Conservation (phyloP, 2,329 filamentous ascomycete species). For the Didymella pinodella region DNA sequence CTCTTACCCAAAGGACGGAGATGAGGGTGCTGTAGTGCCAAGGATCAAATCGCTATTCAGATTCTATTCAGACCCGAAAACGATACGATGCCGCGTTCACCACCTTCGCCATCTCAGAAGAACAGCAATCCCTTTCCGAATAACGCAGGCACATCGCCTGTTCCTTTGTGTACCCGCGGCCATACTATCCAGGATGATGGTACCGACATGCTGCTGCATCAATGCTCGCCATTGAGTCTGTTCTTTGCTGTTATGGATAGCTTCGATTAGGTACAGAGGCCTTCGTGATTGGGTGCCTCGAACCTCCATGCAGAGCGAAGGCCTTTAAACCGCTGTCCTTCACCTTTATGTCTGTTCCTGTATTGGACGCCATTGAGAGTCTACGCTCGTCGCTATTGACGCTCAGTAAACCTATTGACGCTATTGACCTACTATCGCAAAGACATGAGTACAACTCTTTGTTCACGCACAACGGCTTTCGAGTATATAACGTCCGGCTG, state of each 20-base stretch:
- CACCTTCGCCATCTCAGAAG: slow-evolving; percentile 18
- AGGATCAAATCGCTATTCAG: slow-evolving; percentile 33
- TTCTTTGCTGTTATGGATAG: slow-evolving; percentile 12
- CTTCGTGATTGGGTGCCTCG: slow-evolving; percentile 9
- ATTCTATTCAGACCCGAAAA: slow-evolving; percentile 42
- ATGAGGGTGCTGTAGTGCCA: slow-evolving; percentile 23
- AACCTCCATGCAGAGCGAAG: slow-evolving; percentile 17
- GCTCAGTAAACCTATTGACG: slow-evolving; percentile 30
- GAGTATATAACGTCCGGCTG: slow-evolving; percentile 6
- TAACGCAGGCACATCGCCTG: slow-evolving; percentile 4
- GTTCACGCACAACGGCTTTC: slow-evolving; percentile 5
- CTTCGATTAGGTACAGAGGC: slow-evolving; percentile 1
- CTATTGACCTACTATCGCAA: slow-evolving; percentile 21
- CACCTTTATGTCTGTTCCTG: slow-evolving; percentile 17
- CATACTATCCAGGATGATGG: slow-evolving; percentile 11
- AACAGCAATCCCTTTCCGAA: slow-evolving; percentile 28
- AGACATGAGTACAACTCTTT: slow-evolving; percentile 7
- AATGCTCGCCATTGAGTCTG: slow-evolving; percentile 4
- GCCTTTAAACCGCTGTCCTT: slow-evolving; percentile 24
- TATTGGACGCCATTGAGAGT: slow-evolving; percentile 23
- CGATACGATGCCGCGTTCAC: slow-evolving; percentile 26
- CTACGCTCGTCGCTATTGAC: slow-evolving; percentile 22
- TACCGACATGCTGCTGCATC: slow-evolving; percentile 15
- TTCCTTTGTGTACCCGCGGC: slow-evolving; percentile 24
- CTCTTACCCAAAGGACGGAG: not conserved